Evolutionary conservation across 1,284 basidiomycete genomes (phyloP).

Genomic region (Golubevia sp.): DNA sequence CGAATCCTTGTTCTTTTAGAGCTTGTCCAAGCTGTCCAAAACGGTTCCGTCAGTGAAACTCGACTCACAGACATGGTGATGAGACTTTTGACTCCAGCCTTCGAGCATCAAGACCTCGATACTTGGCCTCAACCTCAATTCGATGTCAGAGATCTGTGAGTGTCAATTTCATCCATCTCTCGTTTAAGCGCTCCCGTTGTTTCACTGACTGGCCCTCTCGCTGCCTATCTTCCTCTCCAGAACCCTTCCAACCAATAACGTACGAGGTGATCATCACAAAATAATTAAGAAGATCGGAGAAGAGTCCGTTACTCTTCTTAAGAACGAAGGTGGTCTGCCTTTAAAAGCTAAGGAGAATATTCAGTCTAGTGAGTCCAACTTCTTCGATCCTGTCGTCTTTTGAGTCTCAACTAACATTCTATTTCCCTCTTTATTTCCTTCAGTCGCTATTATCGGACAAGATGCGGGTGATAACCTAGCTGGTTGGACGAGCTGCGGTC

Average conservation of each 20-base stretch:
- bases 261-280: constrained; percentile 27
- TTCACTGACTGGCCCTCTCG: too few species aligned
- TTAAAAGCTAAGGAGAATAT: background rate
- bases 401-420: too few species aligned
- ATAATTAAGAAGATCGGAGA: constrained; percentile 27
- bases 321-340: constrained; percentile 3
- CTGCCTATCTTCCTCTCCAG: too few species aligned
- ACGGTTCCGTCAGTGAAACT: constrained; percentile 51
- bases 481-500: constrained; percentile 19
- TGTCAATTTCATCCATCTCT: too few species aligned
- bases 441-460: constrained; percentile 22
- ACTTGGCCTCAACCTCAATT: constrained; percentile 22
- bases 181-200: too few species aligned
- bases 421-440: too few species aligned
- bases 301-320: constrained; percentile 33
- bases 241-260: constrained; percentile 32
- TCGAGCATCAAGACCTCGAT: constrained; percentile 20
- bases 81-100: constrained; percentile 57
- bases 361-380: background rate
- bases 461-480: constrained; percentile 21
- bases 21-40: constrained; percentile 45
- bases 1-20: too few species aligned
- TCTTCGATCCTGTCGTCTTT: too few species aligned
- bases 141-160: too few species aligned
- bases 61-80: constrained; percentile 54